Evolutionary conservation across 2,329 filamentous ascomycete genomes (phyloP), one percentile per base, ranked within the genome.

Genomic region (Lasiodiplodia gonubiensis): DNA sequence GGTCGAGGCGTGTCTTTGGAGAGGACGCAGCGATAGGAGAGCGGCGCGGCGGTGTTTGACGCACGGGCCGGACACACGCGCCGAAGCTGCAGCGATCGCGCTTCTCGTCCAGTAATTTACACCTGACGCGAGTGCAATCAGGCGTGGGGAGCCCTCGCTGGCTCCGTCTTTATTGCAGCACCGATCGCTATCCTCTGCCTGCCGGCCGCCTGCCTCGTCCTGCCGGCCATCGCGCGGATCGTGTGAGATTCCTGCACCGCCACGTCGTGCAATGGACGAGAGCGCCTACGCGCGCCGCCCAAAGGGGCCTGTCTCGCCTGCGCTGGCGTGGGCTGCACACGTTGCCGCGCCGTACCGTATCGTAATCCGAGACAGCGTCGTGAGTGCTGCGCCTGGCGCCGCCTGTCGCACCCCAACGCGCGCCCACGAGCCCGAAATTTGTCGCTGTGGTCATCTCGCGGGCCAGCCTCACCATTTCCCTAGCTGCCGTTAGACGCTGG

Each of bases 401-500:
- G 39, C 18, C 39, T 49, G 57, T 48, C 39, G 57, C 57, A 59
- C 54, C 21, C 54, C 35, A 42, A 46, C 54, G 54, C 54, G 35
- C 35, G 53, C 53, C 25, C 59, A 63, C 30, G 46, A 51, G 59
- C 49, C 59, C 59, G 59, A 63, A 51, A 63, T 63, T 61, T 51
- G 61, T 54, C 49, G 51, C 14, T 37, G 25, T 42, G 18, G 33
- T 64, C 49, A 64, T 64, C 49, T 64, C 61, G n/a, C 59, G 42
- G 46, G 5, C 61, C 61, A 64, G 61, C 48, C 61, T 64, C 61
- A 64, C 61, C 61, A 64, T 64, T 54, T 63, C 59, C 48, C 61
- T 64, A 64, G 61, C 51, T 64, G 49, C 61, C 61, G 61, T 64
- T 64, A 64, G 61, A 12, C 61, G 35, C 61, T 64, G 61, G 61